Evolutionary conservation across 2,329 filamentous ascomycete genomes (phyloP).

Genomic region (Lithohypha guttulata): DNA sequence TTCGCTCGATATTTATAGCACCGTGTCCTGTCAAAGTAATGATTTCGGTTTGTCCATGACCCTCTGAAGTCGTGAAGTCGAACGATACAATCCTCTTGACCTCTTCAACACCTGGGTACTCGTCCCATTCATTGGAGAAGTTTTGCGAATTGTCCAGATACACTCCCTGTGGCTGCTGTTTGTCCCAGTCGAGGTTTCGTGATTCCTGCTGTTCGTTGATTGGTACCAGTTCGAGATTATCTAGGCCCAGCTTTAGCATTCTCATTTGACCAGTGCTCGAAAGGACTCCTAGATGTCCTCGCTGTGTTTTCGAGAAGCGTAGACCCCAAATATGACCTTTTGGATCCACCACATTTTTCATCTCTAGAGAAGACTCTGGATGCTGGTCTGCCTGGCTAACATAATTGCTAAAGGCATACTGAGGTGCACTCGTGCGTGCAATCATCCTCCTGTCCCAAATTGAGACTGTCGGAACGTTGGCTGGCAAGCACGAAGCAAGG

Average conservation of each 20-base stretch:
- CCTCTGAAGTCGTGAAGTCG: constrained; percentile 45
- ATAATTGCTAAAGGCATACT: constrained; percentile 25
- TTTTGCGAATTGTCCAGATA: constrained; percentile 38
- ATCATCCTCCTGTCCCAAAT: constrained; percentile 52
- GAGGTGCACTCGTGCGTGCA: constrained; percentile 27
- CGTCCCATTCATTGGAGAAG: constrained; percentile 36
- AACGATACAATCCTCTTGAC: constrained; percentile 46
- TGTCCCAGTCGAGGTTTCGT: constrained; percentile 25
- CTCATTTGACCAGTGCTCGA: constrained; percentile 51
- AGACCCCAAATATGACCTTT: constrained; percentile 51
- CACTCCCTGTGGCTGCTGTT: constrained; percentile 33
- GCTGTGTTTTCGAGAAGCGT: constrained; percentile 48
- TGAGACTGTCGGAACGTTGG: constrained; percentile 47
- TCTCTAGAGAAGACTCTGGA: constrained; percentile 42
- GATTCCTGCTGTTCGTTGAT: constrained; percentile 27
- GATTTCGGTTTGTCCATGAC: constrained; percentile 39
- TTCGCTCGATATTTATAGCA: constrained; percentile 38
- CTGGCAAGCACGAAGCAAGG: constrained; percentile 47
- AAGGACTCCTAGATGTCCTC: constrained; percentile 48
- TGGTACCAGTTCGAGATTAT: constrained; percentile 33
- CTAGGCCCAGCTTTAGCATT: constrained; percentile 44
- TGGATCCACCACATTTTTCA: constrained; percentile 43
- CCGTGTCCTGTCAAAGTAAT: constrained; percentile 44
- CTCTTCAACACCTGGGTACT: constrained; percentile 34
- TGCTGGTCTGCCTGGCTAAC: constrained; percentile 27